These are phyloP conservation scores for Lactifluus piperatus DNA, from an alignment of 768 basidiomycete genomes.

Conservation along the genomic window DNA sequence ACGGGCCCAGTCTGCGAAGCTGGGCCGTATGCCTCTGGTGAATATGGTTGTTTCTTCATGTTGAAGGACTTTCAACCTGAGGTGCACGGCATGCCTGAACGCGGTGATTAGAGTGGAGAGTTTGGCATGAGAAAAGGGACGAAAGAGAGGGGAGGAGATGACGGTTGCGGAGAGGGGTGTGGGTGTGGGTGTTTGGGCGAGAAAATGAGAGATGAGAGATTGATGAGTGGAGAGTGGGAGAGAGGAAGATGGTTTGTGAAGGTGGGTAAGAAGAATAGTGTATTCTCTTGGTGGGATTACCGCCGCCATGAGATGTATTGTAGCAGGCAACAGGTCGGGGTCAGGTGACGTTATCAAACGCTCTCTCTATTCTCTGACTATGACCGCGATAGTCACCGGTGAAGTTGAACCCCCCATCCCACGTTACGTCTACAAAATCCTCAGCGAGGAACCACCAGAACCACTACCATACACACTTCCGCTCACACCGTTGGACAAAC, in stretches of 20 bases:
- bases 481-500: conserved; percentile 24
- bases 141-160: conserved; percentile 48
- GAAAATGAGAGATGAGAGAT: conserved; percentile 50
- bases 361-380: not conserved
- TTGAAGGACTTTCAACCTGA: conserved; percentile 37
- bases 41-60: conserved; percentile 27
- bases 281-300: conserved; percentile 30
- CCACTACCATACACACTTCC: conserved; percentile 15
- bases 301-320: not conserved
- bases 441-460: conserved; percentile 26
- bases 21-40: conserved; percentile 5
- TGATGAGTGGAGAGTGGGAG: conserved; percentile 43
- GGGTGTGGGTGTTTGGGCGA: conserved; percentile 42
- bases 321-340: no score
- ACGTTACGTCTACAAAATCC: conserved; percentile 33
- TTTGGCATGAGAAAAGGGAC: conserved; percentile 37
- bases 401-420: conserved; percentile 13
- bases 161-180: conserved; percentile 50
- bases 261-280: conserved; percentile 40
- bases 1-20: conserved; percentile 38
- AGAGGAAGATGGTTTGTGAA: conserved; percentile 37
- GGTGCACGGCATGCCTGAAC: conserved; percentile 52
- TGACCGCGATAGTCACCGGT: not conserved
- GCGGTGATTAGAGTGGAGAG: conserved; percentile 44
- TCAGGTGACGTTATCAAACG: not conserved